These are phyloP conservation scores for Tetramitus jugosus DNA, from an alignment of 208 protist genomes.

Conservation along the genomic window DNA sequence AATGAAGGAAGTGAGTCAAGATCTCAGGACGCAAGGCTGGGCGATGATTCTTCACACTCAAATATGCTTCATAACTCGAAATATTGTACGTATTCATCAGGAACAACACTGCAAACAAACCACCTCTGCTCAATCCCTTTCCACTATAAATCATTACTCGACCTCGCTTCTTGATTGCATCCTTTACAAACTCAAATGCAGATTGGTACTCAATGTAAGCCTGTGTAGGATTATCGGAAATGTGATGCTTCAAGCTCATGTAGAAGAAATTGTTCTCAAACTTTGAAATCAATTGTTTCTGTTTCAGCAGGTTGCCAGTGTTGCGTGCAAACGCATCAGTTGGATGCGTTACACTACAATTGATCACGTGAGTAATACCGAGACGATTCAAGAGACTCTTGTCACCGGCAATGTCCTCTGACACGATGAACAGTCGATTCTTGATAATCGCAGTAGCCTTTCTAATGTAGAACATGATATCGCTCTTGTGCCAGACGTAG, in stretches of 20 bases:
- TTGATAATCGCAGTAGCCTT: neutral
- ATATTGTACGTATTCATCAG: constrained; percentile 12
- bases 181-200: constrained; percentile 21
- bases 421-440: neutral
- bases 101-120: neutral
- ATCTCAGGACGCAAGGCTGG: constrained; percentile 13
- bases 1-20: constrained; percentile 4
- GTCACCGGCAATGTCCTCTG: neutral
- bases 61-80: constrained; percentile 18
- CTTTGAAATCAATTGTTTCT: neutral
- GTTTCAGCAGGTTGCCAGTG: neutral
- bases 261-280: neutral
- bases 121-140: constrained; percentile 18
- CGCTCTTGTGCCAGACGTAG: neutral
- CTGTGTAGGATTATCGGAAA: neutral
- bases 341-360: neutral
- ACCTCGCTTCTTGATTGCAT: constrained; percentile 2
- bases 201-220: neutral
- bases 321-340: too few relatives aligned
- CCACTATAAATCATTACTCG: constrained; percentile 20
- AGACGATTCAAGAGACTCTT: neutral
- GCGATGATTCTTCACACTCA: neutral
- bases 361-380: constrained; percentile 17
- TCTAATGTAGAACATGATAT: neutral
- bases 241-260: neutral